Conservation (phyloP, 1,284 basidiomycete species). For the Melampsora larici-populina region DNA sequence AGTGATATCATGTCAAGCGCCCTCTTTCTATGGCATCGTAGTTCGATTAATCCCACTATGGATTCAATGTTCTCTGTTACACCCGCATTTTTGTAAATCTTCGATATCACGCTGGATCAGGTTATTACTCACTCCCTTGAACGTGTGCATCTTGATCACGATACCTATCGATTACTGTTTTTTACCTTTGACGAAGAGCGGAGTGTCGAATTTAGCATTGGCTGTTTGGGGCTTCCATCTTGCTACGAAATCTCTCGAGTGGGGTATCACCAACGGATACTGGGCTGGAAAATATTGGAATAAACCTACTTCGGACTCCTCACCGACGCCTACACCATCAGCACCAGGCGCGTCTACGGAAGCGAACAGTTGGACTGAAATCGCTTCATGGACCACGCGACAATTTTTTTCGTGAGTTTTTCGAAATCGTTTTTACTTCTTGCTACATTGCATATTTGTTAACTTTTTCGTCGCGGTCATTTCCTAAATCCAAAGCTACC, state of each 20-base stretch:
- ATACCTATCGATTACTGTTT: constrained; percentile 21
- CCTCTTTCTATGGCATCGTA: background rate
- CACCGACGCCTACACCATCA: background rate
- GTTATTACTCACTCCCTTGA: background rate
- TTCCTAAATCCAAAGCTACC: background rate
- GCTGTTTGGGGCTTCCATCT: constrained; percentile 32
- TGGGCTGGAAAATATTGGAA: too few relatives aligned
- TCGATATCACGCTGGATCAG: background rate
- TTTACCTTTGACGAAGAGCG: constrained; percentile 14
- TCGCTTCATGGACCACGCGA: constrained; percentile 1
- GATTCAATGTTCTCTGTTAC: constrained; percentile 7
- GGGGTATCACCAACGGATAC: constrained; percentile 7
- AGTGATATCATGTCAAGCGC: background rate
- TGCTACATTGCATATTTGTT: background rate
- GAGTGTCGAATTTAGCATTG: constrained; percentile 15
- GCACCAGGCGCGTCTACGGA: background rate
- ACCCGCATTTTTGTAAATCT: constrained; percentile 12
- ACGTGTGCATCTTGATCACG: constrained; percentile 3
- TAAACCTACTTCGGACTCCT: background rate
- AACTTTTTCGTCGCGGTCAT: background rate
- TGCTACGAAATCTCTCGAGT: constrained; percentile 25
- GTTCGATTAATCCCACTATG: background rate
- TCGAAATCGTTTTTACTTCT: background rate
- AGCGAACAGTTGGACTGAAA: constrained; percentile 14
- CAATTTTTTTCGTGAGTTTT: constrained; percentile 5